Evolutionary conservation across 2,329 filamentous ascomycete genomes (phyloP).

Genomic region (Apiospora aurea): DNA sequence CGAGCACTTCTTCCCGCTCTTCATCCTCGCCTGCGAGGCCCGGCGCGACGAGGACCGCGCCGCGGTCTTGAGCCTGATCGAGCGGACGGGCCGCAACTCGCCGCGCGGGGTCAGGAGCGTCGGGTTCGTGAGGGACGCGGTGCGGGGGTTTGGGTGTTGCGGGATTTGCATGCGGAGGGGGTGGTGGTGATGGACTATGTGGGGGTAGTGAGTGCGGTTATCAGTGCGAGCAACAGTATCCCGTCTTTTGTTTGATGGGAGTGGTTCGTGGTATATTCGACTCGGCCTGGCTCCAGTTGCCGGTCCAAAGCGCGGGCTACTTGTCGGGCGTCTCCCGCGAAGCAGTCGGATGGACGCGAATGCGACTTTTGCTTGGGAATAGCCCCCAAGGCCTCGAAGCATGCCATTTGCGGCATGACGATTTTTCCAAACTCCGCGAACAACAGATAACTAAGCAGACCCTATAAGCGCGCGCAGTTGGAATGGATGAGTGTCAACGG

Average conservation of each 20-base stretch:
- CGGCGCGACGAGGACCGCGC: slow-evolving; percentile 37
- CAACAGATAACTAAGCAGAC: too few relatives aligned
- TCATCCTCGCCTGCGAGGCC: slow-evolving; percentile 46
- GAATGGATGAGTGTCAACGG: too few relatives aligned
- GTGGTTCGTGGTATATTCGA: too few relatives aligned
- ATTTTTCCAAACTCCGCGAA: too few relatives aligned
- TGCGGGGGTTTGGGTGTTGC: slow-evolving; percentile 44
- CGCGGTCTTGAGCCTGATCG: slow-evolving; percentile 40
- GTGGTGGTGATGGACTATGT: slow-evolving; percentile 42
- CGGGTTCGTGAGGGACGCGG: slow-evolving; percentile 31
- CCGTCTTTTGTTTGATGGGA: slow-evolving; percentile 33
- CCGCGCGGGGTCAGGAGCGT: slow-evolving; percentile 34
- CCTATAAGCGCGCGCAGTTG: too few relatives aligned
- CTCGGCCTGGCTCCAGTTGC: neutral
- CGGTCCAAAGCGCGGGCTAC: too few relatives aligned
- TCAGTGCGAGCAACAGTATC: slow-evolving; percentile 34
- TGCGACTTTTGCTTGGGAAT: too few relatives aligned
- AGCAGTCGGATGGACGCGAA: neutral
- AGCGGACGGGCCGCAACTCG: slow-evolving; percentile 33
- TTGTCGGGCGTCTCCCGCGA: too few relatives aligned
- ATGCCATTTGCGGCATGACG: too few relatives aligned
- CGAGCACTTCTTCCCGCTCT: slow-evolving; percentile 44
- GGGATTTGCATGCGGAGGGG: slow-evolving; percentile 42
- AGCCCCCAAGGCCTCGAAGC: too few relatives aligned
- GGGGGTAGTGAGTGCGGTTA: slow-evolving; percentile 33